Evolutionary conservation across 208 protist species (phyloP).

Genomic region (Acanthamoeba castellanii): DNA sequence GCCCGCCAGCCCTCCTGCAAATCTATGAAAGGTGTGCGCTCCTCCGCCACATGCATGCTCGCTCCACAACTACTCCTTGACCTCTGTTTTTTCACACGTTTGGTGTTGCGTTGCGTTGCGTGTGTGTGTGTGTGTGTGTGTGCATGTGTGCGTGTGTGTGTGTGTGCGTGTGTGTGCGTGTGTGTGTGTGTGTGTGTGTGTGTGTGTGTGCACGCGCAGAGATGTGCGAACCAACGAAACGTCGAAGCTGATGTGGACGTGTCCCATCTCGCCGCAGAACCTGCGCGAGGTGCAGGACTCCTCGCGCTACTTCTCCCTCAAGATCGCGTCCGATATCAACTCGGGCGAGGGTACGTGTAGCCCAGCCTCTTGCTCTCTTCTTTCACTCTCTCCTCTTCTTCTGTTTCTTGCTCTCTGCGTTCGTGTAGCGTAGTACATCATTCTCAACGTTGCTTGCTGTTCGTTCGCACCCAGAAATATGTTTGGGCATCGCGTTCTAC

Average conservation of each 20-base stretch:
- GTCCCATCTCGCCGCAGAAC: neutral
- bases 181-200: neutral
- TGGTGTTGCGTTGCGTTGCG: neutral
- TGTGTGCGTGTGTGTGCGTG: neutral
- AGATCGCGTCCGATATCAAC: neutral
- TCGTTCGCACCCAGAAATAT: neutral
- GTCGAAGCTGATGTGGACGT: slow-evolving; percentile 16
- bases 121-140: neutral
- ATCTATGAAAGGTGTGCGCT: neutral
- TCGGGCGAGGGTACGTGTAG: neutral
- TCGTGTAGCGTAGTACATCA: too few species aligned
- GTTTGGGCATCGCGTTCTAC: slow-evolving; percentile 37
- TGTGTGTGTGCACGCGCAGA: neutral
- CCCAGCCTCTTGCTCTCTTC: too few species aligned
- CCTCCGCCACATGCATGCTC: neutral
- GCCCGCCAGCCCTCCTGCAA: neutral
- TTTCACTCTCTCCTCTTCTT: too few species aligned
- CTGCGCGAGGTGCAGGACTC: slow-evolving; percentile 33
- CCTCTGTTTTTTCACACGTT: neutral
- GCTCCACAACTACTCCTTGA: neutral
- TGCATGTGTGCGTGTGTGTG: neutral
- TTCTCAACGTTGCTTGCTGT: too few species aligned
- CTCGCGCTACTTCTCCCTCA: slow-evolving; percentile 43
- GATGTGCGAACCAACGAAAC: neutral
- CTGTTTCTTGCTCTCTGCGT: too few species aligned